A percentile compares a stretch with the other conserved stretches of the same genome.
Conservation (phyloP, 2,329 filamentous ascomycete genomes). For the Paraconiothyrium brasiliense region DNA sequence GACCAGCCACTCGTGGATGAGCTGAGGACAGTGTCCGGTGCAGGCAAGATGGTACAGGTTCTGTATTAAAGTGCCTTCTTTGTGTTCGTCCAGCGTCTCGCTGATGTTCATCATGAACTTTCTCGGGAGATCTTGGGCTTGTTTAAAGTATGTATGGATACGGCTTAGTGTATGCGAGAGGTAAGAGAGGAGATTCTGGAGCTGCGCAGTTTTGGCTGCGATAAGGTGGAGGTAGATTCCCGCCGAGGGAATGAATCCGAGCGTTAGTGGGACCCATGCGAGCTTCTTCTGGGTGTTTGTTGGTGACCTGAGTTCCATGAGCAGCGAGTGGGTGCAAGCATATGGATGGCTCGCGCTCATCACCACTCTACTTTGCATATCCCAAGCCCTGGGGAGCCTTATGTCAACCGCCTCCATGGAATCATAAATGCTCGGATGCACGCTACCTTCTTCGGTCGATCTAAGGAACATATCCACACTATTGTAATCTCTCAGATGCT, state of each 20-base stretch:
- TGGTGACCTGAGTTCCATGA: constrained; percentile 61
- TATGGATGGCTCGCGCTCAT: constrained; percentile 76
- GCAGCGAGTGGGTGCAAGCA: constrained; percentile 78
- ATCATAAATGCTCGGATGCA: constrained; percentile 86
- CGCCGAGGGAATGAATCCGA: constrained; percentile 82
- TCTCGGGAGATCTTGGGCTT: constrained; percentile 78
- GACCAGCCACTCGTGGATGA: constrained; percentile 86
- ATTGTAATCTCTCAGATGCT: constrained; percentile 71
- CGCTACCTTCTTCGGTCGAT: constrained; percentile 73
- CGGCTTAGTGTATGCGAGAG: constrained; percentile 81
- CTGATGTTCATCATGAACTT: constrained; percentile 82
- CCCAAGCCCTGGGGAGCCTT: constrained; percentile 56
- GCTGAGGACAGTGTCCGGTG: constrained; percentile 80
- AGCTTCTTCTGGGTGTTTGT: constrained; percentile 43
- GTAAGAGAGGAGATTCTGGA: constrained; percentile 88
- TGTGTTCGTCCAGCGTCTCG: constrained; percentile 75
- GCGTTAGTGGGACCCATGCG: constrained; percentile 72
- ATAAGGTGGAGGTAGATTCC: constrained; percentile 84
- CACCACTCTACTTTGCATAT: constrained; percentile 59
- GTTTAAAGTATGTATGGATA: constrained; percentile 83
- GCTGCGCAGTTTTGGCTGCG: constrained; percentile 83
- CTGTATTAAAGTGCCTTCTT: constrained; percentile 73
- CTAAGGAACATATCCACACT: constrained; percentile 82
- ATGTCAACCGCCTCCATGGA: constrained; percentile 81
- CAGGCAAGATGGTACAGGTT: constrained; percentile 85